phyloP scores from a whole-genome alignment of 441 rosid species.

The Oxalis stricta region DNA sequence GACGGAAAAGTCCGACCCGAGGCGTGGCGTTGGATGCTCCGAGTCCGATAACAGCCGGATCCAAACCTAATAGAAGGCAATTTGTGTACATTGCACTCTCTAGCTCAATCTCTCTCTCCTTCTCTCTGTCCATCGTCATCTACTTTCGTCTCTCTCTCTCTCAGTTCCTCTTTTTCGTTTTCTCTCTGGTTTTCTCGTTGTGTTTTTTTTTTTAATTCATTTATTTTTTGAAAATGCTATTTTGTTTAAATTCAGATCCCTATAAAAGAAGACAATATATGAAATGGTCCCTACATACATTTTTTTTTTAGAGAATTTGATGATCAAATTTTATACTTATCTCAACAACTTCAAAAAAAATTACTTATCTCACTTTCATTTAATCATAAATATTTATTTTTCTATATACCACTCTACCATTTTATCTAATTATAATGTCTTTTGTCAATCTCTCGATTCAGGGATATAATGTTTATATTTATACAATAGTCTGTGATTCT shows the following conservation, averaged over 20 bases:
- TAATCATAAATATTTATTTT: too few species aligned
- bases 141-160: slow-evolving; percentile 6
- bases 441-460: too few species aligned
- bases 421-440: too few species aligned
- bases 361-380: too few species aligned
- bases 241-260: slow-evolving; percentile 20
- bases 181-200: slow-evolving; percentile 13
- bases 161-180: background rate
- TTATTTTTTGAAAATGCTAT: slow-evolving; percentile 6
- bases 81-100: slow-evolving; percentile 99
- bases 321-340: too few species aligned
- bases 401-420: too few species aligned
- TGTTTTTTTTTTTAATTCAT: slow-evolving; percentile 11
- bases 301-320: too few species aligned
- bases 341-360: too few species aligned
- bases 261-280: slow-evolving; percentile 4
- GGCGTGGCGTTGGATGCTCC: slow-evolving; percentile 70
- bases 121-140: slow-evolving; percentile 99
- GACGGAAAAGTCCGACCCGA: slow-evolving; percentile 93
- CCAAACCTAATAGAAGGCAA: slow-evolving; percentile 87
- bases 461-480: too few species aligned
- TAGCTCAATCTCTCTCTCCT: slow-evolving; percentile 97
- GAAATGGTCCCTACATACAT: background rate
- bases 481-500: too few species aligned
- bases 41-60: slow-evolving; percentile 81